These are phyloP conservation scores for Geotrichum siamense DNA, from an alignment of 1,139 yeast genomes.

Conservation along the genomic window DNA sequence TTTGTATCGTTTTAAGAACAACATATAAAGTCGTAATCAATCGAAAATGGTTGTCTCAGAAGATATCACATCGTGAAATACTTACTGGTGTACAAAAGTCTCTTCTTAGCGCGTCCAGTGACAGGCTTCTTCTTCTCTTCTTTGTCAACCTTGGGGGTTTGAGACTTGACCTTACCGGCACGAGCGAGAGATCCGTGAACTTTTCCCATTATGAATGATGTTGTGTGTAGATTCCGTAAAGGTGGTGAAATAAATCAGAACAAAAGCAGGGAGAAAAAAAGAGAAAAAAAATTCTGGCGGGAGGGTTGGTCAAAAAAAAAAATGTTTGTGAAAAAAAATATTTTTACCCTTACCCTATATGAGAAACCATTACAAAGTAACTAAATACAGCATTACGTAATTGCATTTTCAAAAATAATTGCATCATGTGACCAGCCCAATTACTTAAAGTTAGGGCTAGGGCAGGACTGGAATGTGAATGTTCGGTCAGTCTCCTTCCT, in stretches of 20 bases:
- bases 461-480: no score
- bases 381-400: no score
- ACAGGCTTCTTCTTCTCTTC: slow-evolving; percentile 67
- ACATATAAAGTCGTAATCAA: no score
- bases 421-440: no score
- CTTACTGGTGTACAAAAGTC: slow-evolving; percentile 92
- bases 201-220: slow-evolving; percentile 51
- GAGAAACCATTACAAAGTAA: no score
- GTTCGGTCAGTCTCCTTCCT: no score
- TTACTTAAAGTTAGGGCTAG: no score
- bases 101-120: slow-evolving; percentile 97
- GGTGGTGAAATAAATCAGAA: not conserved
- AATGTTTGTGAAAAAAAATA: no score
- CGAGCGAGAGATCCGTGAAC: slow-evolving; percentile 99
- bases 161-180: slow-evolving; percentile 99
- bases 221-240: not conserved
- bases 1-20: no score
- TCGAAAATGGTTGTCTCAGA: no score
- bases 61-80: no score
- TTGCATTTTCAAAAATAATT: no score
- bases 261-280: not conserved
- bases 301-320: not conserved
- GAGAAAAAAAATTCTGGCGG: not conserved
- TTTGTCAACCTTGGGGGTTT: slow-evolving; percentile 93
- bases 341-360: not conserved